These are phyloP conservation scores for Trichoderma asperelloides DNA, from an alignment of 495 filamentous ascomycete species.

Conservation along the genomic window DNA sequence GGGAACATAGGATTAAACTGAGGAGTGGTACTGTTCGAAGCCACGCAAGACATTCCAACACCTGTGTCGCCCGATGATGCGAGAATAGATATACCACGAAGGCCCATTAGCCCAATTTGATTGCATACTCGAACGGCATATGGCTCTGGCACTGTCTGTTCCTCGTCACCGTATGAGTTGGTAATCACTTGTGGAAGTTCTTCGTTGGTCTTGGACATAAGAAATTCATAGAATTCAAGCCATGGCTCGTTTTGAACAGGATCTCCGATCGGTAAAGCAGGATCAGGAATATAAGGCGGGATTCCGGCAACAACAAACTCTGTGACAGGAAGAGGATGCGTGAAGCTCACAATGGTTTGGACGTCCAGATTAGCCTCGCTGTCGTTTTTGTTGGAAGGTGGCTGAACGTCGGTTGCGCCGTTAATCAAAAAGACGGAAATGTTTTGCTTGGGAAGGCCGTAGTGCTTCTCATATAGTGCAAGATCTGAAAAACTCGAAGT, in stretches of 20 bases:
- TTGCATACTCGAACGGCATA: slow-evolving; percentile 66
- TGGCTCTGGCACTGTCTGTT: slow-evolving; percentile 58
- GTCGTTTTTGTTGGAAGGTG: slow-evolving; percentile 33
- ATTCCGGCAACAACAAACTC: slow-evolving; percentile 62
- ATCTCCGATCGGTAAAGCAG: not conserved
- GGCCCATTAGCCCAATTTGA: slow-evolving; percentile 54
- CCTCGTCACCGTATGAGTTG: slow-evolving; percentile 75
- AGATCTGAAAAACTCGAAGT: slow-evolving; percentile 25
- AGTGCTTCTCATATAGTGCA: slow-evolving; percentile 20
- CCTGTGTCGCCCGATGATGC: slow-evolving; percentile 67
- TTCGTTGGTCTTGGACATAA: slow-evolving; percentile 23
- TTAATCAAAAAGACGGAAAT: slow-evolving; percentile 57
- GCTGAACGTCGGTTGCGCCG: slow-evolving; percentile 40
- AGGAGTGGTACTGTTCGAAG: slow-evolving; percentile 47
- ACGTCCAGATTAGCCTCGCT: slow-evolving; percentile 69
- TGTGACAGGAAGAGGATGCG: slow-evolving; percentile 31
- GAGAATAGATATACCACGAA: slow-evolving; percentile 67
- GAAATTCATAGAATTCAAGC: slow-evolving; percentile 52
- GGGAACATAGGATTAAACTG: not conserved
- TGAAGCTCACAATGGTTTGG: slow-evolving; percentile 53
- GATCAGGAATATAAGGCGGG: slow-evolving; percentile 19
- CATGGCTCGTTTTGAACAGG: slow-evolving; percentile 58
- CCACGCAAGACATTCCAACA: slow-evolving; percentile 54
- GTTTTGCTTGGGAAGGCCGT: slow-evolving; percentile 43
- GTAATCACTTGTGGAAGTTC: slow-evolving; percentile 67